Evolutionary conservation across 148 eudicot genomes (phyloP), one percentile per base, ranked within the genome.

Genomic region (Fallopia convolvulus): DNA sequence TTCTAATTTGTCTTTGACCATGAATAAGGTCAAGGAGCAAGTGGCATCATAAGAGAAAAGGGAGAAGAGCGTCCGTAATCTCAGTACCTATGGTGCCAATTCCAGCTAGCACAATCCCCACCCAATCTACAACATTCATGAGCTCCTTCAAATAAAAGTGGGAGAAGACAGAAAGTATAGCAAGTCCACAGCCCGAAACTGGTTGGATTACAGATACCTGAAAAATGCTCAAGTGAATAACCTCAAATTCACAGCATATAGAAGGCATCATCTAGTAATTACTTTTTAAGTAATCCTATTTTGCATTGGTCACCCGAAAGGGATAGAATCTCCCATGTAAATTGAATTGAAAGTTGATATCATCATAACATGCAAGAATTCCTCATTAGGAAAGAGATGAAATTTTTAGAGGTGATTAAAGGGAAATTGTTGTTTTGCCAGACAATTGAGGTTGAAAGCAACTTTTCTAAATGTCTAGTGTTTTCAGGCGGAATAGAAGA

Each of bases 201-300:
- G 99, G 98, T 88, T 96, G 99, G 79, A 93, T 88, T 66, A 96
- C 91, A 70, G 99, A 96, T 74, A 96, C 99, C 99, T 96, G 87
- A 44, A 60, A 50, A 55, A 33, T 55, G 77, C 9, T 56, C 18
- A 36, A 75, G 44, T 18, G 5, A 49, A 75, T 18, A 17, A 75
- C 46, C n/a, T 46, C 17, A 39, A 26, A 26, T 68, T 32, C 72
- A 15, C 21, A 39, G 20, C 20, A 68, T 20, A 68, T 33, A 68
- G 21, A 68, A 13, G 7, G 8, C 40, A 17, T 55, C 20, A n/a
- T 55, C 47, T 6, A 26, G 30, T 26, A 26, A 26, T 26, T 26
- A 26, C 1, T 26, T 26, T 26, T 26, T 26, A 44, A 6, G 6
- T 68, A 17, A 80, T 71, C n/a, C 56, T 68, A 49, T 44, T 32